A percentile compares a stretch with the other conserved stretches of the same genome.
These are phyloP conservation scores for Sporothrix schenckii DNA, from an alignment of 2,329 filamentous ascomycete genomes.

Conservation along the genomic window DNA sequence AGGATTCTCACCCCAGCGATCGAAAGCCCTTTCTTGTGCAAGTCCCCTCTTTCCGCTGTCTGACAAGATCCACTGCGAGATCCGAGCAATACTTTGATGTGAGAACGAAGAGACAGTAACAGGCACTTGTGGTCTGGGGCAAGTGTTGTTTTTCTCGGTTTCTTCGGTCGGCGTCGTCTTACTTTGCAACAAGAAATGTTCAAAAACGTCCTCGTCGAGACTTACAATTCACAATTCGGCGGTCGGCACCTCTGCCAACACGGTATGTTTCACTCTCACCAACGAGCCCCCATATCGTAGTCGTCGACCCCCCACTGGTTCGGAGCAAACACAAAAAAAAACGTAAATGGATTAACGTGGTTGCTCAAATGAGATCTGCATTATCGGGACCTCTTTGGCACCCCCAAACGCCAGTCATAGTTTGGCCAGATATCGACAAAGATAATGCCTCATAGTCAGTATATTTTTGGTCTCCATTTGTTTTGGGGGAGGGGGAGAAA, in stretches of 20 bases:
- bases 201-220: background rate
- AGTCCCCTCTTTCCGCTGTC: background rate
- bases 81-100: slow-evolving; percentile 8
- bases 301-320: slow-evolving; percentile 6
- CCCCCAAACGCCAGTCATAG: slow-evolving; percentile 17
- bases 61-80: slow-evolving; percentile 24
- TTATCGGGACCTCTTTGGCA: slow-evolving; percentile 23
- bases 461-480: background rate
- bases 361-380: slow-evolving; percentile 30
- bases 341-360: background rate
- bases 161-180: background rate
- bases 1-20: slow-evolving; percentile 17
- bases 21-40: slow-evolving; percentile 7
- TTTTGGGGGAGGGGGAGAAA: background rate
- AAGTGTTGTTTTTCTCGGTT: slow-evolving; percentile 7
- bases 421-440: background rate
- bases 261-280: background rate
- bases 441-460: slow-evolving; percentile 26
- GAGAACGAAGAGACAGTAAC: background rate
- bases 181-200: background rate
- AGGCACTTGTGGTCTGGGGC: background rate
- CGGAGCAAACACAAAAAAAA: background rate
- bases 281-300: background rate
- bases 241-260: background rate
- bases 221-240: background rate